Percentiles rank a stretch among this genome's conserved stretches.
These are phyloP conservation scores for Kuraishia cidri DNA, from an alignment of 805 yeast genomes.

Conservation along the genomic window DNA sequence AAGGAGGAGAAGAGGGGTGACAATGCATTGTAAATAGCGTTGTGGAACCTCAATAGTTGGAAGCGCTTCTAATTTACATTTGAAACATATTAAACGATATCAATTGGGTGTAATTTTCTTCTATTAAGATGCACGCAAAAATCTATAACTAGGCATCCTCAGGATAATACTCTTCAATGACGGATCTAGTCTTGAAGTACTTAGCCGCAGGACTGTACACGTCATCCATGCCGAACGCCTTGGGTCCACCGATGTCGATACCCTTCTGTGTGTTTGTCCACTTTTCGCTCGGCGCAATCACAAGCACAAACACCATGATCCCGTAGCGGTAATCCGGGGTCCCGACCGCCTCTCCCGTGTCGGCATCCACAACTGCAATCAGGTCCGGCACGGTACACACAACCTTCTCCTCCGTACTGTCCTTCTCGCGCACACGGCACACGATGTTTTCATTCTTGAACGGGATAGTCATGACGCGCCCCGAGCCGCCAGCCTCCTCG, in stretches of 20 bases:
- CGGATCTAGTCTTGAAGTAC: neutral
- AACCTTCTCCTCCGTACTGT: slow-evolving; percentile 13
- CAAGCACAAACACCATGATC: slow-evolving; percentile 30
- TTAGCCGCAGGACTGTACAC: neutral
- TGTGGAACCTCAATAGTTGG: no score
- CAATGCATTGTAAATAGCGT: slow-evolving; percentile 34
- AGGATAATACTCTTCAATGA: slow-evolving; percentile 1
- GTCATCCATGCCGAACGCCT: slow-evolving; percentile 15
- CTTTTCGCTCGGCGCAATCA: slow-evolving; percentile 23
- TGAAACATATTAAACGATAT: no score
- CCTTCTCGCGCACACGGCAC: slow-evolving; percentile 14
- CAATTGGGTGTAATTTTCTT: no score
- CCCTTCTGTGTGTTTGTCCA: slow-evolving; percentile 28
- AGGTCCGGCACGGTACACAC: slow-evolving; percentile 37
- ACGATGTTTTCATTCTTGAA: slow-evolving; percentile 39
- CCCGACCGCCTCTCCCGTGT: slow-evolving; percentile 36
- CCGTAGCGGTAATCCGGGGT: slow-evolving; percentile 41
- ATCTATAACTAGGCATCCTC: no score
- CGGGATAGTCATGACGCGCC: slow-evolving; percentile 23
- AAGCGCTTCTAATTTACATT: no score
- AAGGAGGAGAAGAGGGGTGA: slow-evolving; percentile 70
- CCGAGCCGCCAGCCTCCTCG: slow-evolving; percentile 4
- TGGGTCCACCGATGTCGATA: slow-evolving; percentile 31
- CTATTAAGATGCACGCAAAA: no score
- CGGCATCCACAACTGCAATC: slow-evolving; percentile 30